Evolutionary conservation across 2,329 filamentous ascomycete species (phyloP).

Genomic region (Fusarium virguliforme): DNA sequence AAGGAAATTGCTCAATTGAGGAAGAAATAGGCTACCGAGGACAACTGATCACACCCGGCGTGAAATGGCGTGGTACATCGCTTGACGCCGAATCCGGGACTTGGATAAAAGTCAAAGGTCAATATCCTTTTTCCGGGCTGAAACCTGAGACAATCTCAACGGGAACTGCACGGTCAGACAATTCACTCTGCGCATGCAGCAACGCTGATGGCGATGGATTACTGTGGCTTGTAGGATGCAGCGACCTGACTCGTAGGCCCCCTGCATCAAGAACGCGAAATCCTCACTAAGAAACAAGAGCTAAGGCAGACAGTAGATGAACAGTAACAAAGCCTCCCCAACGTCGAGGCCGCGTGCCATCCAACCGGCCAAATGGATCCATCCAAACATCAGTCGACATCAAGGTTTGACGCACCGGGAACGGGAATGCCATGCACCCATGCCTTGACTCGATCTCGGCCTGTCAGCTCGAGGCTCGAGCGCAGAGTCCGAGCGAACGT

Average conservation of each 20-base stretch:
- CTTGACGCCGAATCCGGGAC: not conserved
- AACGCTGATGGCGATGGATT: not conserved
- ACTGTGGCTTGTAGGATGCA: conserved; percentile 1
- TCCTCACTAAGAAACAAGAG: not conserved
- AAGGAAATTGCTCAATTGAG: not conserved
- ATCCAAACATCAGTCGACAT: not conserved
- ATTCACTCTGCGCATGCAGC: not conserved
- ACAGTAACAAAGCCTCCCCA: not conserved
- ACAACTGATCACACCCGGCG: not conserved
- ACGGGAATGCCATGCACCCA: not conserved
- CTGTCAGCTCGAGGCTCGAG: not conserved
- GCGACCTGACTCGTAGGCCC: not conserved
- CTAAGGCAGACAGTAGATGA: not conserved
- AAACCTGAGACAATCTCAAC: not conserved
- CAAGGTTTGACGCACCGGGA: not conserved
- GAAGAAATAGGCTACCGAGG: not conserved
- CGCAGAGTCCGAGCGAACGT: not conserved
- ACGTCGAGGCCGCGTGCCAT: conserved; percentile 4
- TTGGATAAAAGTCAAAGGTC: not conserved
- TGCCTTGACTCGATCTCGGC: not conserved
- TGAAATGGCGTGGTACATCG: not conserved
- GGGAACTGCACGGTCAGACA: not conserved
- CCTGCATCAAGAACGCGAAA: not conserved
- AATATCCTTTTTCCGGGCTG: conserved; percentile 4
- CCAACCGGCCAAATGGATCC: not conserved